Base-by-base conservation (phyloP, 2,329 filamentous ascomycete genomes). In the Onygena corvina region DNA sequence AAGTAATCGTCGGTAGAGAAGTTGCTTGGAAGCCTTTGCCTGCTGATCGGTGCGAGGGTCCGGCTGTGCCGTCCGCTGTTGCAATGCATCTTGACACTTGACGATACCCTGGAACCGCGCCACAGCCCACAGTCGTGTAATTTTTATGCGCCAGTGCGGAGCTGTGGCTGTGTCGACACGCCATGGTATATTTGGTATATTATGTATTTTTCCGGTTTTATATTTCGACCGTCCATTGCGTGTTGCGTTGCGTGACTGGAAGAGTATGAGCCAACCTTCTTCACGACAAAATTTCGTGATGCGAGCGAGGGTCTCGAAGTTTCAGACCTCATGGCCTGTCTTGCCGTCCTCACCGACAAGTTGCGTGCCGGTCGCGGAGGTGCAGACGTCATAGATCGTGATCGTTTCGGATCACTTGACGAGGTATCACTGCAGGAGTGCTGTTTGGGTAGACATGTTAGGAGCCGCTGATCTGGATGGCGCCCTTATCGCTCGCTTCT, bases 11-110 rank as follows among this genome's bases (percentile, higher is more conserved):
- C 14, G 2, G 36, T 42, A 21, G 20, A 20, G 36, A n/a, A n/a
- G n/a, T n/a, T n/a, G n/a, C n/a, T n/a, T n/a, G n/a, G n/a, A n/a
- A n/a, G n/a, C 36, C 36, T 23, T 42, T 42, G 36, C 36, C 21
- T 27, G 36, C 36, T 42, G 36, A 42, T 42, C 36, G 36, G 21
- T 42, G 36, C 36, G 36, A 42, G 21, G 36, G 36, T 42, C 36
- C 36, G 36, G 21, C 9, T 42, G 36, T 42, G 16, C 36, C 36
- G 36, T 42, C 36, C 21, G 36, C 21, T 21, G 36, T 42, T 42
- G 36, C 36, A 42, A 4, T 42, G 36, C 21, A 42, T 25, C 3
- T 40, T 42, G 36, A 27, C 36, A 23, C 36, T 42, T 20, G 21
- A 42, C 27, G 36, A 42, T 16, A 42, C 36, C 36, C 14, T 42